phyloP scores from a whole-genome alignment of 2,329 filamentous ascomycete species.

The Xylaria arbuscula region DNA sequence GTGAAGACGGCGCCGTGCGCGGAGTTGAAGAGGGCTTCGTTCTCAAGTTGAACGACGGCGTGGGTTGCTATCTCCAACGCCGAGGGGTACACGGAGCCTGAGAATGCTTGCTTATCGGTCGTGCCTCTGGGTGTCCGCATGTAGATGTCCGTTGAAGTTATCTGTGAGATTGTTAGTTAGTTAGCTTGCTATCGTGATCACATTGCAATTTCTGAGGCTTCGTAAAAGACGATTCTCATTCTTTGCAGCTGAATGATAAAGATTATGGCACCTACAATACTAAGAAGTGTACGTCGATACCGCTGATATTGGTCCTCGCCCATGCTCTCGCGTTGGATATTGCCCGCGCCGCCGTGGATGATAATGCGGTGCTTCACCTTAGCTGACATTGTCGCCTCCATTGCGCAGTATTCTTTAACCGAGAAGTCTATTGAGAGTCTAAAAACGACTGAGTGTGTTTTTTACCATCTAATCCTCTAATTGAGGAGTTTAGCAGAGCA shows the following conservation, averaged over 20 bases:
- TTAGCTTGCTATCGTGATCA: not conserved
- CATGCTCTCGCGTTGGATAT: conserved; percentile 70
- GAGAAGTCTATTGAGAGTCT: not conserved
- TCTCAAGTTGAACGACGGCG: conserved; percentile 80
- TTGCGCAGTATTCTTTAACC: not conserved
- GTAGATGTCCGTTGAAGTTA: conserved; percentile 59
- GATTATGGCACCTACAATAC: conserved; percentile 61
- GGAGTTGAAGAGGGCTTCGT: conserved; percentile 85
- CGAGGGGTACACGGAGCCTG: conserved; percentile 54
- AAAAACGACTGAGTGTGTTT: not conserved
- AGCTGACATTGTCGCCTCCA: conserved; percentile 14
- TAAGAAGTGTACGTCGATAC: conserved; percentile 70
- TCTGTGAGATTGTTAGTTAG: conserved; percentile 47
- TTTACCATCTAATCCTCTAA: not conserved
- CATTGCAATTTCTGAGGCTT: too few relatives aligned
- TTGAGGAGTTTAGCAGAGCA: not conserved
- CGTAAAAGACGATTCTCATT: not conserved
- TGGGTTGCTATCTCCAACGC: conserved; percentile 80
- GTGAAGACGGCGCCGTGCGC: conserved; percentile 89
- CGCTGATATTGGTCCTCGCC: conserved; percentile 66
- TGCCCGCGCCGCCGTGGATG: conserved; percentile 79
- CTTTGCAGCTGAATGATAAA: not conserved
- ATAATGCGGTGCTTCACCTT: conserved; percentile 67
- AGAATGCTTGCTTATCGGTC: conserved; percentile 21
- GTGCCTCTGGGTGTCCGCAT: conserved; percentile 54